These are phyloP conservation scores for Rhipidocladum racemiflorum DNA, from an alignment of 176 grass and related monocot genomes.

Conservation along the genomic window DNA sequence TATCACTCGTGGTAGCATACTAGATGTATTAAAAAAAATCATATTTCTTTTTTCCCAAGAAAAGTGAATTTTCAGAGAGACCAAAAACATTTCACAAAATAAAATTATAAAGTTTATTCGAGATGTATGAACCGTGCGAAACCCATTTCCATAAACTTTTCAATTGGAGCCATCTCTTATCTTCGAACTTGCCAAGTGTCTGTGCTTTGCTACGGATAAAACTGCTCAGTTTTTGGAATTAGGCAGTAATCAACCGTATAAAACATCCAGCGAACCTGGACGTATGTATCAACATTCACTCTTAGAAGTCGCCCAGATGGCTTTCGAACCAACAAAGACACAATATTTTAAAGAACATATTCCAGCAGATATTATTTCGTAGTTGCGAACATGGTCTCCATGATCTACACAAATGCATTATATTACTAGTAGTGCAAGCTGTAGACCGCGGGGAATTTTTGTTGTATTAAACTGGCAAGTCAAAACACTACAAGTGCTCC, in stretches of 20 bases:
- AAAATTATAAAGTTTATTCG: background rate
- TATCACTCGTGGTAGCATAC: too few relatives aligned
- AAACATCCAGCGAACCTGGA: background rate
- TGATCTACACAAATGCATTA: slow-evolving; percentile 10
- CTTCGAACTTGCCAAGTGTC: too few relatives aligned
- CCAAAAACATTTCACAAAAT: background rate
- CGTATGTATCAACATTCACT: background rate
- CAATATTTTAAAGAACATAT: background rate
- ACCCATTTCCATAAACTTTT: background rate
- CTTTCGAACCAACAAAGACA: background rate
- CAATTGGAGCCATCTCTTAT: background rate
- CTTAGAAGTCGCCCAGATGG: background rate
- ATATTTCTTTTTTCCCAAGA: background rate
- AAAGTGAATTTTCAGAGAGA: background rate
- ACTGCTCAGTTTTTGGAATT: background rate
- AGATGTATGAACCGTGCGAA: background rate
- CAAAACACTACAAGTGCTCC: background rate
- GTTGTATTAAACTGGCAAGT: slow-evolving; percentile 11
- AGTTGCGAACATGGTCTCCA: slow-evolving; percentile 31
- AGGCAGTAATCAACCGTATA: background rate
- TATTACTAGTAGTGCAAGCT: slow-evolving; percentile 16
- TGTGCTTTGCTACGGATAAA: too few relatives aligned
- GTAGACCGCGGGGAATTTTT: background rate
- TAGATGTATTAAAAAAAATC: too few relatives aligned
- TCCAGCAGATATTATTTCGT: background rate